A percentile compares a stretch with the other conserved stretches of the same genome.
These are phyloP conservation scores for Pontederia crassipes DNA, from an alignment of 176 grass and related monocot species.

Conservation along the genomic window DNA sequence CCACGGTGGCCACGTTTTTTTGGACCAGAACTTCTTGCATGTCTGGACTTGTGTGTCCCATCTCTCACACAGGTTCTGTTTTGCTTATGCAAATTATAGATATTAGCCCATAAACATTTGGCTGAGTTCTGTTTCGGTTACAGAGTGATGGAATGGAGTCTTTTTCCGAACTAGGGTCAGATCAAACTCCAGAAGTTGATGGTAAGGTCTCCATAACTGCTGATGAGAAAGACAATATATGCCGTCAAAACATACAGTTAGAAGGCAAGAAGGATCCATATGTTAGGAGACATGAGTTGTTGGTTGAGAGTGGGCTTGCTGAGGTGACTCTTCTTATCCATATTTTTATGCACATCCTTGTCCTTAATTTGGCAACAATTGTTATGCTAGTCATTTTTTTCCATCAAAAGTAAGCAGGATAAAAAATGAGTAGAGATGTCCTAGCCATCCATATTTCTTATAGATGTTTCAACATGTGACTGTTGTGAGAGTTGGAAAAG, in stretches of 20 bases:
- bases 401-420: no score
- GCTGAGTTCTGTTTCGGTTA: conserved; percentile 19
- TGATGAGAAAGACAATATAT: conserved; percentile 14
- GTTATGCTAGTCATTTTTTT: no score
- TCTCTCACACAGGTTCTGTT: conserved; percentile 53
- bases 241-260: conserved; percentile 13
- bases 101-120: neutral
- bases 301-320: conserved; percentile 67
- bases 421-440: no score
- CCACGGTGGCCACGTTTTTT: conserved; percentile 72
- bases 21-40: conserved; percentile 51
- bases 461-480: no score
- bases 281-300: conserved; percentile 60
- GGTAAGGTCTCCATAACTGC: conserved; percentile 15
- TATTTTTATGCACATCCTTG: no score
- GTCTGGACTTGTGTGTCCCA: conserved; percentile 57
- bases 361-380: no score
- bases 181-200: neutral
- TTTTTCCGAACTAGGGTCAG: conserved; percentile 4
- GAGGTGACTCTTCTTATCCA: conserved; percentile 31
- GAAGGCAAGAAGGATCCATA: conserved; percentile 76
- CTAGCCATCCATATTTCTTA: no score
- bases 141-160: conserved; percentile 36
- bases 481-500: no score
- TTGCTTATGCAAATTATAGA: neutral